A percentile compares a stretch with the other conserved stretches of the same genome.
These are phyloP conservation scores for Gentiana dahurica DNA, from an alignment of 257 asterid genomes.

Conservation along the genomic window DNA sequence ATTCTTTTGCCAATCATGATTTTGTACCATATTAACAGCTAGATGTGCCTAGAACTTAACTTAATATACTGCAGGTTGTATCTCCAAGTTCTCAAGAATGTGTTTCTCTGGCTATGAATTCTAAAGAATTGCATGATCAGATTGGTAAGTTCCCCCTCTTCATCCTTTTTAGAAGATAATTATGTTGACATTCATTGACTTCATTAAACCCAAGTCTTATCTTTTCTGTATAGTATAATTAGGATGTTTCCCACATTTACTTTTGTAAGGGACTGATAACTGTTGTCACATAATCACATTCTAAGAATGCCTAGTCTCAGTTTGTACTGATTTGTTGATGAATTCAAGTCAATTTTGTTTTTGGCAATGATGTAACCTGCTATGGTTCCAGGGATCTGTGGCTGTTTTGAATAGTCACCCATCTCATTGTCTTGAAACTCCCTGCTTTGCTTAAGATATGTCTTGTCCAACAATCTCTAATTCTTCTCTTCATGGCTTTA, in stretches of 20 bases:
- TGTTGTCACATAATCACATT: too few relatives aligned
- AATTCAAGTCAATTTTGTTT: background rate
- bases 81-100: slow-evolving; percentile 69
- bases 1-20: slow-evolving; percentile 13
- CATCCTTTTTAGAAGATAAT: background rate
- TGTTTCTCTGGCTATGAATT: slow-evolving; percentile 42
- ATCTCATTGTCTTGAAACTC: background rate
- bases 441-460: slow-evolving; percentile 3
- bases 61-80: slow-evolving; percentile 42
- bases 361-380: too few relatives aligned
- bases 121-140: slow-evolving; percentile 26
- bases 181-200: too few relatives aligned
- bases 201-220: too few relatives aligned
- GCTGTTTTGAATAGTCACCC: too few relatives aligned
- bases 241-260: too few relatives aligned
- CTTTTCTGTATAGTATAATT: too few relatives aligned
- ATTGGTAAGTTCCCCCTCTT: slow-evolving; percentile 34
- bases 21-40: slow-evolving; percentile 7
- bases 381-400: too few relatives aligned
- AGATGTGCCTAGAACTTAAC: background rate
- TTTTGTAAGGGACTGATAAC: too few relatives aligned
- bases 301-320: too few relatives aligned
- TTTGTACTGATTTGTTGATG: background rate
- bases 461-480: background rate
- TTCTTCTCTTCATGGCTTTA: slow-evolving; percentile 12